A percentile compares a stretch with the other conserved stretches of the same genome.
phyloP scores from a whole-genome alignment of 371 early-diverging fungal species.

The Lichtheimia ornata region DNA sequence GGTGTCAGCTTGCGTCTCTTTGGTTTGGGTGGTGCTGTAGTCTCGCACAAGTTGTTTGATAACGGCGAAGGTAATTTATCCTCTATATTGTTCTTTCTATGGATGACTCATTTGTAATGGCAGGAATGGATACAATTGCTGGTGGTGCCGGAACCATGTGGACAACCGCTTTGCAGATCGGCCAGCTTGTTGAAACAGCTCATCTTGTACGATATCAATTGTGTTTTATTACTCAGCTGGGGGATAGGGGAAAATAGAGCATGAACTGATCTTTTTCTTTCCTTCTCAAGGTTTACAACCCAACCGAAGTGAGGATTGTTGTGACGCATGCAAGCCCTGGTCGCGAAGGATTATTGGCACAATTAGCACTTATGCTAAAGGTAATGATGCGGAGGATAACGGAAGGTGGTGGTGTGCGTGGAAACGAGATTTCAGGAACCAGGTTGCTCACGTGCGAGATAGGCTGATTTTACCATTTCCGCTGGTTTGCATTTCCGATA shows the following conservation, averaged over 20 bases:
- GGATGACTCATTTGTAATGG: neutral
- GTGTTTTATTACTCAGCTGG: no score
- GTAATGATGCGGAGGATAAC: slow-evolving; percentile 29
- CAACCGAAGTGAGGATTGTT: slow-evolving; percentile 60
- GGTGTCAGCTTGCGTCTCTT: slow-evolving; percentile 64
- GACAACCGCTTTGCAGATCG: slow-evolving; percentile 70
- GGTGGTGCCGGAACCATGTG: slow-evolving; percentile 72
- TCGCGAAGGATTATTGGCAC: slow-evolving; percentile 65
- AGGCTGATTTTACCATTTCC: slow-evolving; percentile 71
- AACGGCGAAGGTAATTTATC: slow-evolving; percentile 61
- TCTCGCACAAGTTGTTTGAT: slow-evolving; percentile 70
- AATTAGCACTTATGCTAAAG: slow-evolving; percentile 58
- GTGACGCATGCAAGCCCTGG: slow-evolving; percentile 69
- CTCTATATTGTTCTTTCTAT: no score
- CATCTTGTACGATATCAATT: slow-evolving; percentile 31
- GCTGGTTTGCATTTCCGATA: slow-evolving; percentile 72
- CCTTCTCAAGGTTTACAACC: slow-evolving; percentile 46
- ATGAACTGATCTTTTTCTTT: slow-evolving; percentile 1
- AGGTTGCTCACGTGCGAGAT: slow-evolving; percentile 1
- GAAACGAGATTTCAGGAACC: neutral
- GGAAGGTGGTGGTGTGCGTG: neutral
- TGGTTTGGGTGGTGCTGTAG: slow-evolving; percentile 69
- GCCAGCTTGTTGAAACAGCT: slow-evolving; percentile 66
- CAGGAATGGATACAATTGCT: slow-evolving; percentile 65
- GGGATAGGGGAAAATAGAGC: neutral